Evolutionary conservation across 2,329 filamentous ascomycete species (phyloP).

Genomic region (Trichoderma atrobrunneum): DNA sequence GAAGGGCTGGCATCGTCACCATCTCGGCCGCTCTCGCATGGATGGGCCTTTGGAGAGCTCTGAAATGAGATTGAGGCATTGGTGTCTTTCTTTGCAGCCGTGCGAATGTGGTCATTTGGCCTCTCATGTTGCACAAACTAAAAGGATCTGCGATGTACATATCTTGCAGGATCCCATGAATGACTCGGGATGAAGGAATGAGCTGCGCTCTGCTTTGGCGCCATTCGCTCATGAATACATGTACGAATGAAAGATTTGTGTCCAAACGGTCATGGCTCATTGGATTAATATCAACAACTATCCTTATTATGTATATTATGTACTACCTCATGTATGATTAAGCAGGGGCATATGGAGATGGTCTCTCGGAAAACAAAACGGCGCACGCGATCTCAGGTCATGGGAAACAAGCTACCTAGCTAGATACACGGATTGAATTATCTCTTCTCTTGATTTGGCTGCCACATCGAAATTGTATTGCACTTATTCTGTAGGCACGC

Average conservation of each 20-base stretch:
- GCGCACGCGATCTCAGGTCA: not conserved
- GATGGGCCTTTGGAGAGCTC: constrained; percentile 67
- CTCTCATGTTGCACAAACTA: not conserved
- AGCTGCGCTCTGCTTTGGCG: not conserved
- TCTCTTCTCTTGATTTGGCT: not conserved
- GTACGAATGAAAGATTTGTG: not conserved
- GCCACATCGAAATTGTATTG: not conserved
- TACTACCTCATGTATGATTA: constrained; percentile 4
- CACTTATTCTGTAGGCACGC: not conserved
- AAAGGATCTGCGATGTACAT: not conserved
- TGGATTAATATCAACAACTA: not conserved
- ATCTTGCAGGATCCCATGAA: not conserved
- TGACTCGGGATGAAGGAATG: not conserved
- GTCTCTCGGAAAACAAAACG: not conserved
- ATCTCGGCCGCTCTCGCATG: constrained; percentile 67
- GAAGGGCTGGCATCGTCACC: constrained; percentile 62
- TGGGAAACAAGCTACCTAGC: not conserved
- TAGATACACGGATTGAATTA: not conserved
- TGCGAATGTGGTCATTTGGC: not conserved
- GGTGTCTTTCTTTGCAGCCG: too few species aligned
- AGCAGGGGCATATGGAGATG: not conserved
- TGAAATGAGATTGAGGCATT: constrained; percentile 45
- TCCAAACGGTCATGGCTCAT: not conserved
- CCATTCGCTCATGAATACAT: not conserved
- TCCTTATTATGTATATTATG: constrained; percentile 8